Percentiles rank a stretch among this genome's conserved stretches.
Conservation (phyloP, 768 basidiomycete genomes). For the Tulasnella calospora region DNA sequence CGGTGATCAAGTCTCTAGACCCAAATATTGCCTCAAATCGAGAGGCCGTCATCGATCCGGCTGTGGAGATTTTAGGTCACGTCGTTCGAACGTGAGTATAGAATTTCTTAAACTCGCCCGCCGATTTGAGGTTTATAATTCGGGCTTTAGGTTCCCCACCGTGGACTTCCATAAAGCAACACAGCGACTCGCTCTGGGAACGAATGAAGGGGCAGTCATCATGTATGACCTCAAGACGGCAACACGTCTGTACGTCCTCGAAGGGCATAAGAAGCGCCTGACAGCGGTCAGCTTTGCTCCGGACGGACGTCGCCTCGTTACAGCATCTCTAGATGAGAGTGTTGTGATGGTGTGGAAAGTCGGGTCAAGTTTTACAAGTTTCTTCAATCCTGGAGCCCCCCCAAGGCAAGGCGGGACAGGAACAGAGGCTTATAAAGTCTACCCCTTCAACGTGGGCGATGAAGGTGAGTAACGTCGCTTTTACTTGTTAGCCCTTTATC, state of each 20-base stretch:
- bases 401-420: constrained; percentile 80
- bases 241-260: constrained; percentile 88
- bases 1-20: constrained; percentile 93
- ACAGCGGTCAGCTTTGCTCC: constrained; percentile 88
- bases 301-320: constrained; percentile 85
- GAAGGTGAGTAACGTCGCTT: constrained; percentile 52
- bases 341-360: constrained; percentile 93
- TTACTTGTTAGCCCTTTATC: not conserved
- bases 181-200: constrained; percentile 89
- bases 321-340: constrained; percentile 79
- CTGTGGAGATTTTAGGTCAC: constrained; percentile 89
- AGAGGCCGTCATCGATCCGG: constrained; percentile 83
- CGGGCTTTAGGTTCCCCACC: constrained; percentile 64
- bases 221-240: constrained; percentile 98
- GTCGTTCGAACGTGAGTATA: constrained; percentile 80
- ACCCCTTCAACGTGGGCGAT: constrained; percentile 77
- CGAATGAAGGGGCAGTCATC: constrained; percentile 85
- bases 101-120: too few relatives aligned
- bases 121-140: not conserved
- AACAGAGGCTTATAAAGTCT: constrained; percentile 80
- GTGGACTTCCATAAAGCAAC: constrained; percentile 87
- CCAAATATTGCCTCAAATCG: constrained; percentile 72
- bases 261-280: constrained; percentile 77
- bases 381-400: constrained; percentile 87
- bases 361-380: constrained; percentile 78